Evolutionary conservation across 169 alveolate species (phyloP), one percentile per base, ranked within the genome.

Genomic region (Eimeria sp.): DNA sequence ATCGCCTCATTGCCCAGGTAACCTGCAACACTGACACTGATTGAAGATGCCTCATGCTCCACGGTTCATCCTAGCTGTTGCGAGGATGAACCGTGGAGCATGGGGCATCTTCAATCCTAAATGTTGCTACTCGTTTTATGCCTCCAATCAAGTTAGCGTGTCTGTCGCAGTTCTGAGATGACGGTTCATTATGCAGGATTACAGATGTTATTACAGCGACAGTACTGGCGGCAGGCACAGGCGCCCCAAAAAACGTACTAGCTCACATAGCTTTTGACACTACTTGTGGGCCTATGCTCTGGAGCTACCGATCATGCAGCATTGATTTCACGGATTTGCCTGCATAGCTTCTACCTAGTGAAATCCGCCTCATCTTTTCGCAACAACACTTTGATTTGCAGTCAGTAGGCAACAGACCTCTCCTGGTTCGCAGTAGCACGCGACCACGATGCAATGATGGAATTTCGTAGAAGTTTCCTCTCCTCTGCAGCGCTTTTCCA

Each of bases 381-480:
- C 27, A 40, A 13, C 22, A 40, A 4, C 4, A 40, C 49, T 16
- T 40, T 16, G 16, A 0, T 40, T 34, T 14, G 27, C 49, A 27
- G 30, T 67, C 0, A 73, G 16, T 14, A 73, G 83, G 43, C 6
- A 20, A 87, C 93, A 63, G 18, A 87, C 93, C 83, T 87, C 57
- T 87, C 93, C 93, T 87, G 93, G 18, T 63, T 87, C 51, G 93
- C 93, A 87, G 65, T 25, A 27, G 93, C 82, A 61, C 83, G 83
- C 11, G 78, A 58, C 93, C 93, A 87, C 7, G 93, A 87, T 25
- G 93, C 30, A 7, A 63, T 43, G n/a, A 87, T 47, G 61, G 93
- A 30, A 63, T 45, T 58, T 27, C 40, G 61, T 27, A 87, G 58
- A 27, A 87, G 93, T 10, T 63, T 63, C 45, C 93, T 58, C 65